Base-by-base conservation (phyloP, 306 rosid genomes). In the Malus domestica region DNA sequence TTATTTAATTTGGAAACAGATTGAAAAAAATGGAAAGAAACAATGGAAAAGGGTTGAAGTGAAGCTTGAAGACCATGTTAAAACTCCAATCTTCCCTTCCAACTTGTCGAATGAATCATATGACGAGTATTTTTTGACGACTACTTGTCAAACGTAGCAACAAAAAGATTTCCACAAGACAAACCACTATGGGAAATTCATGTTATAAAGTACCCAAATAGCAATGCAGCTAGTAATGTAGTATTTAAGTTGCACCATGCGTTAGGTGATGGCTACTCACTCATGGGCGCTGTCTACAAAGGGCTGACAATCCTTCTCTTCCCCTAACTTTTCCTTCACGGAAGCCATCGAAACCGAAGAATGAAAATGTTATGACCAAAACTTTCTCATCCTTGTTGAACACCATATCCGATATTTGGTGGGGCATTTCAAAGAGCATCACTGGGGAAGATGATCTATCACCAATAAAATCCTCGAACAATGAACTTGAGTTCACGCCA, bases 361-460 rank as follows among this genome's bases (percentile, higher is more conserved):
- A 20, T 3, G 63, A 45, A 12, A 72, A 71, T 19, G 64, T 27
- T 29, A 32, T 82, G 19, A 69, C 84, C 23, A 55, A 27, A 33
- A 5, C 74, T 58, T 15, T 86, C 46, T 84, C 85, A 0, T 76
- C 83, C 1, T 65, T 79, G 15, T 75, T 59, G 46, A 77, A 84
- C 29, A 84, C 88, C 45, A 15, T 84, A 0, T 73, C 66, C 0
- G 90, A 89, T 76, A 81, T 90, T n/a, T 83, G 83, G 16, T 83
- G 80, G 83, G 76, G 84, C 73, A 12, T 84, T 16, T 44, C 83
- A 7, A 84, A 89, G 72, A 85, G 90, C 55, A 84, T 73, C 10
- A 5, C 79, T 10, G 73, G 82, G 23, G 81, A 76, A 77, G 96
- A 86, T 89, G 89, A 84, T 19, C 54, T 18, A 46, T 80, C 89